Evolutionary conservation across 176 grass and related monocot species (phyloP).

Genomic region (Calamus simplicifolius): DNA sequence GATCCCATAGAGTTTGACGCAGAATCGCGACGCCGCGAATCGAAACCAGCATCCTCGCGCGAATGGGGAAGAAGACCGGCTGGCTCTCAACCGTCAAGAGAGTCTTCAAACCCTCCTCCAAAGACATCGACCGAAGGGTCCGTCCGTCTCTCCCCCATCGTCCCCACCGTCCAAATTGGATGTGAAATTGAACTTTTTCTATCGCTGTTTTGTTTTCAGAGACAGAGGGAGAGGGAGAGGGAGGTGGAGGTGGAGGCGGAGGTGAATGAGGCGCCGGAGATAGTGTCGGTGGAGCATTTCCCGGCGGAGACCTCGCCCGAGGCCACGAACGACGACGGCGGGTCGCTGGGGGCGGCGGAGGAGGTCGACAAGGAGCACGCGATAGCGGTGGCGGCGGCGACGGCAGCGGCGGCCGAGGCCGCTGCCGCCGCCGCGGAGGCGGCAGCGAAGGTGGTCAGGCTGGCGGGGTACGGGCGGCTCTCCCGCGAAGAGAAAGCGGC

Average conservation of each 20-base stretch:
- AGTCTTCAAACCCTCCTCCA: slow-evolving; percentile 52
- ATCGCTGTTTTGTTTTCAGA: background rate
- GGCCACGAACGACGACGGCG: slow-evolving; percentile 33
- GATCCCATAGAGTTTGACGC: too few species aligned
- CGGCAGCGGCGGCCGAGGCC: slow-evolving; percentile 33
- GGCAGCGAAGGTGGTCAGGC: slow-evolving; percentile 47
- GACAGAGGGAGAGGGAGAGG: slow-evolving; percentile 1
- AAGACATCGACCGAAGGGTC: slow-evolving; percentile 19
- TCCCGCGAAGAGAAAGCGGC: slow-evolving; percentile 60
- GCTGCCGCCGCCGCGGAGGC: slow-evolving; percentile 37
- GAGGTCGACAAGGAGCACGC: slow-evolving; percentile 20
- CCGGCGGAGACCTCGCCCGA: slow-evolving; percentile 47
- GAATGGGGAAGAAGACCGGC: slow-evolving; percentile 68
- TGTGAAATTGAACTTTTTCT: background rate
- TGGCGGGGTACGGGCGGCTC: slow-evolving; percentile 25
- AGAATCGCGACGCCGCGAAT: too few species aligned
- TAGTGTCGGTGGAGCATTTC: slow-evolving; percentile 68
- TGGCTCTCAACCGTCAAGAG: slow-evolving; percentile 64
- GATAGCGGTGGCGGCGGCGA: slow-evolving; percentile 11
- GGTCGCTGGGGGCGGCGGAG: background rate
- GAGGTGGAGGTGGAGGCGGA: slow-evolving; percentile 6
- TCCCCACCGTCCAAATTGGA: background rate
- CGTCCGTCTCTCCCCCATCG: background rate
- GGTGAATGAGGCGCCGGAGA: slow-evolving; percentile 33
- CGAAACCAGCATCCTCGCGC: background rate